Evolutionary conservation across 192 early-diverging fungal genomes (phyloP).

Genomic region (Coemansia reversa): DNA sequence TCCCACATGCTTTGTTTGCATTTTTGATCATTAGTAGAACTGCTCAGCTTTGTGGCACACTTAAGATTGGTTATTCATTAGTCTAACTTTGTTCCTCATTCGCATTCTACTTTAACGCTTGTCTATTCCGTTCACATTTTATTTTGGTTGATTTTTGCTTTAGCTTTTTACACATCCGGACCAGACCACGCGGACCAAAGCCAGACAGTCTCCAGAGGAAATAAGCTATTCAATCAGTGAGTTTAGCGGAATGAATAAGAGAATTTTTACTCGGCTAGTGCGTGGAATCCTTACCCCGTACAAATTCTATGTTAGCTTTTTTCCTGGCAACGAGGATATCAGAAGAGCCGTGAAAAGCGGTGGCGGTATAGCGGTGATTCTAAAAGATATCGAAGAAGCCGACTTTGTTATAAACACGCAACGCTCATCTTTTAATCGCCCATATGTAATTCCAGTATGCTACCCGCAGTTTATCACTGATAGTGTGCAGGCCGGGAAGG

Average conservation of each 20-base stretch:
- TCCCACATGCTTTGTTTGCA: not conserved
- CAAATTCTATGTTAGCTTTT: conserved; percentile 10
- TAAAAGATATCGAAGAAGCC: not conserved
- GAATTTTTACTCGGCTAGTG: not conserved
- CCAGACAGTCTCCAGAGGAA: not conserved
- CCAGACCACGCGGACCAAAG: not conserved
- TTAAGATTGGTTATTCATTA: too few species aligned
- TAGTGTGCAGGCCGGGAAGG: conserved; percentile 16
- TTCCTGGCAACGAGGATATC: conserved; percentile 1
- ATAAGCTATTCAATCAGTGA: not conserved
- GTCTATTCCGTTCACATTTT: too few species aligned
- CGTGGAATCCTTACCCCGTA: not conserved
- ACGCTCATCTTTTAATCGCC: too few species aligned
- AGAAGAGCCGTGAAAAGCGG: not conserved
- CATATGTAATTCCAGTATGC: conserved; percentile 3
- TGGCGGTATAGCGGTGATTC: conserved; percentile 8
- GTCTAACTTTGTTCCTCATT: too few species aligned
- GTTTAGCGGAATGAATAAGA: not conserved
- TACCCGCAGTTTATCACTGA: conserved; percentile 19
- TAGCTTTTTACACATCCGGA: not conserved
- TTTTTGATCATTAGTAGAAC: too few species aligned
- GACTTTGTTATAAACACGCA: conserved; percentile 24
- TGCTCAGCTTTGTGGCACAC: not conserved
- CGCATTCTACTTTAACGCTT: too few species aligned
- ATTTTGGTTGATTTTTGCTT: too few species aligned